These are phyloP conservation scores for Rhododendron henanense DNA, from an alignment of 148 eudicot species.

Conservation along the genomic window DNA sequence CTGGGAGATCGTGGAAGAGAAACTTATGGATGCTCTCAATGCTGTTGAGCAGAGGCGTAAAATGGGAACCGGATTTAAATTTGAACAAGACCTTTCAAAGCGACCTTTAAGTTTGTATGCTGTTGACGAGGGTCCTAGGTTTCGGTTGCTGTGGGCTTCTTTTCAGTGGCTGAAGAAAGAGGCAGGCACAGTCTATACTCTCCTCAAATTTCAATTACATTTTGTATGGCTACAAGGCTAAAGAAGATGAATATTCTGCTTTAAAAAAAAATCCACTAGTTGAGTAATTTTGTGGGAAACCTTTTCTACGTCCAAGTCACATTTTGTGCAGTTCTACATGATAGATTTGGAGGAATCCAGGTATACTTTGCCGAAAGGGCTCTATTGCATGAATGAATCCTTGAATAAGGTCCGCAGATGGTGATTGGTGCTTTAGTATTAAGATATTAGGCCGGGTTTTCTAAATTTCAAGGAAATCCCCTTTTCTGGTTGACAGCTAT, in stretches of 20 bases:
- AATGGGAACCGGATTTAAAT: slow-evolving; percentile 25
- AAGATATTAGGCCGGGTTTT: not conserved
- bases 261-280: not conserved
- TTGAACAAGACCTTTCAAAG: slow-evolving; percentile 31
- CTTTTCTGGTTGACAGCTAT: not conserved
- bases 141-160: slow-evolving; percentile 67
- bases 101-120: slow-evolving; percentile 76
- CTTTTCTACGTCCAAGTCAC: not conserved
- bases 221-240: not conserved
- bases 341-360: not conserved
- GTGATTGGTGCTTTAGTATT: not conserved
- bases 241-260: not conserved
- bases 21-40: slow-evolving; percentile 58
- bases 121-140: slow-evolving; percentile 67
- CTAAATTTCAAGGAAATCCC: not conserved
- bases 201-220: not conserved
- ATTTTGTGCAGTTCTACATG: not conserved
- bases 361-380: not conserved
- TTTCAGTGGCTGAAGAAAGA: slow-evolving; percentile 82
- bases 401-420: not conserved
- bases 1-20: slow-evolving; percentile 70
- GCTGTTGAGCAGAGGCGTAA: slow-evolving; percentile 42
- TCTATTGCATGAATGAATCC: not conserved
- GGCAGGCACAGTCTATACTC: slow-evolving; percentile 42
- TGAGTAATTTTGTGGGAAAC: not conserved